Evolutionary conservation across 2,329 filamentous ascomycete genomes (phyloP).

Genomic region (Aspergillus sp.): DNA sequence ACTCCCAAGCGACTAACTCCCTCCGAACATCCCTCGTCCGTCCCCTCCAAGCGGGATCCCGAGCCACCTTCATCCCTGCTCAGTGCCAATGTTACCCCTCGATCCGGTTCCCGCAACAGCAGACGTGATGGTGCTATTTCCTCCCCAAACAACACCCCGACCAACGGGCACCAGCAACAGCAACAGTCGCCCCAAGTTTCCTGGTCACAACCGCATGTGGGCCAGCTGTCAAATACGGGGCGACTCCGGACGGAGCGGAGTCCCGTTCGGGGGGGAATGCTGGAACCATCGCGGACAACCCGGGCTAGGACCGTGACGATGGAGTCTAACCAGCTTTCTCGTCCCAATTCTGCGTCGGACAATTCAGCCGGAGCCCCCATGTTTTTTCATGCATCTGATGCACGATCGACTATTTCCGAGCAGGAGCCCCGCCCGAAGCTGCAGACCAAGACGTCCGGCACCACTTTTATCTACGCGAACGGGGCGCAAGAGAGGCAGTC

Average conservation of each 20-base stretch:
- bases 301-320: constrained; percentile 42
- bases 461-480: constrained; percentile 43
- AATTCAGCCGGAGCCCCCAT: constrained; percentile 54
- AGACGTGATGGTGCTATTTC: constrained; percentile 68
- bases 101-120: constrained; percentile 71
- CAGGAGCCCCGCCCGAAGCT: constrained; percentile 30
- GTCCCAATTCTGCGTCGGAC: constrained; percentile 38
- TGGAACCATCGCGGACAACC: constrained; percentile 33
- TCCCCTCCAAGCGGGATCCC: constrained; percentile 51
- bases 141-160: constrained; percentile 61
- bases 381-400: constrained; percentile 92
- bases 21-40: constrained; percentile 36
- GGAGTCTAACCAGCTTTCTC: constrained; percentile 37
- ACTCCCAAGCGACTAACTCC: constrained; percentile 36
- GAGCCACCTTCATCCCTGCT: constrained; percentile 53
- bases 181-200: constrained; percentile 30
- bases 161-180: constrained; percentile 8
- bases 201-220: constrained; percentile 31
- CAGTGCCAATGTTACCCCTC: constrained; percentile 72
- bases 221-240: constrained; percentile 23
- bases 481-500: constrained; percentile 35
- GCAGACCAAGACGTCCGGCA: constrained; percentile 27
- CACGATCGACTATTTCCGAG: constrained; percentile 51
- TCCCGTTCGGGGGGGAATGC: constrained; percentile 33
- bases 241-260: constrained; percentile 37